Evolutionary conservation across 2,329 filamentous ascomycete genomes (phyloP).

Genomic region (Sporothrix brasiliensis): DNA sequence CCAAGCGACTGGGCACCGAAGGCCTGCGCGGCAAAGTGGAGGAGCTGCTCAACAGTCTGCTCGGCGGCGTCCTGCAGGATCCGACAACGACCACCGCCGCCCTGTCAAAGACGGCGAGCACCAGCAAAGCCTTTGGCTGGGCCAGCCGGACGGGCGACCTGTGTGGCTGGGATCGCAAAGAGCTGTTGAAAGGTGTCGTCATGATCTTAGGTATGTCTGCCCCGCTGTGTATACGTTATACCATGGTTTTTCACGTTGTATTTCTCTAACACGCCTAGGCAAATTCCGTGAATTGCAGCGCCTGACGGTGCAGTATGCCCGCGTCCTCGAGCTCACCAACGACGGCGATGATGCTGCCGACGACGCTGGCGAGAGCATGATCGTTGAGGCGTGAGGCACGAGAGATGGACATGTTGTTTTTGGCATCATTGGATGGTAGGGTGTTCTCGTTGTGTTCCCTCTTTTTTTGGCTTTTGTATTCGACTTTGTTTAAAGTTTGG

Average conservation of each 20-base stretch:
- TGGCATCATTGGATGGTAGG: not conserved
- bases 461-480: not conserved
- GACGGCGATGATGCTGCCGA: constrained; percentile 53
- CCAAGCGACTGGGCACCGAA: constrained; percentile 90
- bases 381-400: constrained; percentile 32
- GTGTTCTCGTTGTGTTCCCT: not conserved
- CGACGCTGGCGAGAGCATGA: constrained; percentile 35
- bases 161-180: constrained; percentile 88
- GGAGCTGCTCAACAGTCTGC: constrained; percentile 79
- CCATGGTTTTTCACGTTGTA: no score
- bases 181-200: constrained; percentile 86
- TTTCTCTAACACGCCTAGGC: constrained; percentile 56
- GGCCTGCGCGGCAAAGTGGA: constrained; percentile 86
- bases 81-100: constrained; percentile 34
- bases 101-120: not conserved
- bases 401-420: not conserved
- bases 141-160: constrained; percentile 69
- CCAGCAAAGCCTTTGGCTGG: constrained; percentile 59
- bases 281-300: constrained; percentile 95
- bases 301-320: constrained; percentile 91
- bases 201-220: constrained; percentile 78
- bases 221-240: no score
- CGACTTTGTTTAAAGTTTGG: not conserved
- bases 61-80: constrained; percentile 71
- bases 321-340: constrained; percentile 68